phyloP scores from a whole-genome alignment of 2,329 filamentous ascomycete species.

The Penicillium glabrum region DNA sequence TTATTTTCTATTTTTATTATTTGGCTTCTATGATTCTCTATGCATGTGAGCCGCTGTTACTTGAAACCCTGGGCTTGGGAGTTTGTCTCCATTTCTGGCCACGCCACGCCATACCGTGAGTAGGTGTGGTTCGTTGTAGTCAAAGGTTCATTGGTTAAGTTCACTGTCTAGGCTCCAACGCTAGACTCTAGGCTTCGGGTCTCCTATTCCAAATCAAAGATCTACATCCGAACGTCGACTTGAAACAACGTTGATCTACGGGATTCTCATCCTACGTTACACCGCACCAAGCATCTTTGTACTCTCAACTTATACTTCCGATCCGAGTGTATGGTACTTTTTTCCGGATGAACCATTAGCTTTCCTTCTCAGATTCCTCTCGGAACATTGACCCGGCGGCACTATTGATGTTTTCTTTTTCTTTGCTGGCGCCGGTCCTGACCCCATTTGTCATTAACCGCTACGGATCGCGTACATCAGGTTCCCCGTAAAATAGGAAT shows the following conservation, averaged over 20 bases:
- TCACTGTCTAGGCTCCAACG: background rate
- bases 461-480: background rate
- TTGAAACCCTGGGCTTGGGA: background rate
- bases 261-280: background rate
- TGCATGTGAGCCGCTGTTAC: conserved; percentile 1
- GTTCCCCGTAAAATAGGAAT: background rate
- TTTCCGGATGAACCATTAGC: background rate
- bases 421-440: background rate
- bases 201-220: background rate
- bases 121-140: background rate
- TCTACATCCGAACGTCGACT: background rate
- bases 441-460: conserved; percentile 4
- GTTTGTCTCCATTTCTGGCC: background rate
- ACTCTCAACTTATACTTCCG: too few relatives aligned
- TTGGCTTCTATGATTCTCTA: background rate
- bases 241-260: background rate
- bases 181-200: background rate
- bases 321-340: background rate
- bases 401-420: conserved; percentile 4
- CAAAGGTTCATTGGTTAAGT: background rate
- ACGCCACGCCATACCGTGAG: background rate
- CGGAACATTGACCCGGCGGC: background rate
- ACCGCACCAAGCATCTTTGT: background rate
- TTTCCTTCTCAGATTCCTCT: background rate
- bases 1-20: too few relatives aligned